Evolutionary conservation across 441 rosid species (phyloP), one percentile per base, ranked within the genome.

Genomic region (Lepidium campestre): DNA sequence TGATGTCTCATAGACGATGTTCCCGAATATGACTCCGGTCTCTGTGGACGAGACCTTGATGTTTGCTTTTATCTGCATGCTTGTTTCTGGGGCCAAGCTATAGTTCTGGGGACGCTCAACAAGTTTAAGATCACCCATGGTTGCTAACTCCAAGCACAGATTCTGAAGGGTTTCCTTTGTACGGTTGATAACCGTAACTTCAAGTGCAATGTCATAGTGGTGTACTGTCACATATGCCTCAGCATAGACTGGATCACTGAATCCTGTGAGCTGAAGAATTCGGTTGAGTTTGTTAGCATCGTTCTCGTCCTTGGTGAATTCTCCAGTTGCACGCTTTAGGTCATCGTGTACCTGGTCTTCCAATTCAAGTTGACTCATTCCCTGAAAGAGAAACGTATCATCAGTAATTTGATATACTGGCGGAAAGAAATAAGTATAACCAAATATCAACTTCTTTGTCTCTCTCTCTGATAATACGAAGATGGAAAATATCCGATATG

Each of bases 321-420:
- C 95, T 61, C 97, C 97, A 29, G 97, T 90, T 34, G 97, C 97
- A 57, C 97, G 93, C 75, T 90, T 90, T 36, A 90, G 76, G 79
- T 90, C 97, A 66, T 90, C 97, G 78, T 90, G 93, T 53, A 90
- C 93, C 75, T 86, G 92, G 77, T 90, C 95, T 79, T 90, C 97
- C 86, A 87, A 81, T 76, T 90, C 97, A 69, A 90, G 86, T 81
- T 88, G 97, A 75, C 97, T 90, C 97, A 88, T 90, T 49, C 97
- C 97, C 97, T 90, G 78, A 14, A 73, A 60, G 55, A 64, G 55
- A 64, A 39, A 60, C 54, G 65, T 52, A 56, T 29, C 36, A 64
- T 65, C 48, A 65, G 57, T 18, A 19, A 22, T 18, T 48, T 48
- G 7, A 41, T 57, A 17, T 56, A 18, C 20, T 3, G 20, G 18